Evolutionary conservation across 495 filamentous ascomycete genomes (phyloP), one percentile per base, ranked within the genome.

Genomic region (Talaromyces adpressus): DNA sequence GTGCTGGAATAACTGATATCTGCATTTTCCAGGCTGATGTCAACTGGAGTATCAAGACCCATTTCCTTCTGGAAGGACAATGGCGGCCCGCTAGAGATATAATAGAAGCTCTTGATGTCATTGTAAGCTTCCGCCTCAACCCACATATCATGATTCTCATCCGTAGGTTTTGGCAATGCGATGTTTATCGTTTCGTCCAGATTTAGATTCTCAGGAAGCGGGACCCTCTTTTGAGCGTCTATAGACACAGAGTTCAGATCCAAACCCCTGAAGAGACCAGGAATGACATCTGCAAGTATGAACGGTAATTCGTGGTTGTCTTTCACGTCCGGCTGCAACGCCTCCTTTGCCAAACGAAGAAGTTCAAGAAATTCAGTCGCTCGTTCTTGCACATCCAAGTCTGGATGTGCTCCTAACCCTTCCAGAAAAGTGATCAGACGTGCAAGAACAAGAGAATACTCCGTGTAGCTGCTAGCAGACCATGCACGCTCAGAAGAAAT

Each of bases 381-480:
- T 57, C 95, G 85, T 74, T 98, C 94, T 72, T 98, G 94, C n/a
- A 98, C 91, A 68, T 98, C 94, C 9, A 98, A 78, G 66, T 86
- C 89, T 0, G 95, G 91, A 70, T 97, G 92, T 4, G 84, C 82
- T 0, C 87, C 81, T 27, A 97, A 74, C 0, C 85, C 81, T 59
- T 96, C 93, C 2, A 96, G 77, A 52, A 92, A 89, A 66, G 91
- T 81, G 23, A 94, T 80, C n/a, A 96, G 82, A 27, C 91, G 84
- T 23, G 88, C 87, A 72, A 95, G 83, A 1, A 95, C 79, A 22
- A 98, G 80, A 16, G 86, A 84, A 6, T 88, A 82, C 64, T 86
- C 85, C 11, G 88, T 85, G 71, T 88, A 89, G 41, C 86, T 81
- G 63, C 84, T 79, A 2, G 80, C 66, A n/a, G 81, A 87, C 88